Conservation (phyloP, 2,329 filamentous ascomycete genomes). For the Colletotrichum tanaceti region DNA sequence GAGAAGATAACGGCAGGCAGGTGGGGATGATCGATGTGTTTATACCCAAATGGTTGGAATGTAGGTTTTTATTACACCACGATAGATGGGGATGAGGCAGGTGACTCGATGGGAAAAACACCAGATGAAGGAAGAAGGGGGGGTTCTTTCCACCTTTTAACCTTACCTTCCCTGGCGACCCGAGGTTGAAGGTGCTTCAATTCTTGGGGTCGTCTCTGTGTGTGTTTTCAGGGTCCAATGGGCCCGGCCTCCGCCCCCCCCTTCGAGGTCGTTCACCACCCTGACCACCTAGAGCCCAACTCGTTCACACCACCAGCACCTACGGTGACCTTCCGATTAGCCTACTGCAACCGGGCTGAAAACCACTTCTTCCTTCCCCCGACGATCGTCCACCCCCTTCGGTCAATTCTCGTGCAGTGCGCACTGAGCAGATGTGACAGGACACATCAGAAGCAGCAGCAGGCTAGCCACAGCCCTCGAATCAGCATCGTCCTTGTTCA, state of each 20-base stretch:
- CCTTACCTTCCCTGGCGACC: not conserved
- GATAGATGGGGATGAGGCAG: not conserved
- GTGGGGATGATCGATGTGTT: not conserved
- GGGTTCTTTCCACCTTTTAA: slow-evolving; percentile 4
- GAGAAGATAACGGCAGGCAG: not conserved
- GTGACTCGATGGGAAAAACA: not conserved
- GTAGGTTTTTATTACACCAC: slow-evolving; percentile 13
- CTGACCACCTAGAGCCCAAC: not conserved
- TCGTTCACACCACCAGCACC: not conserved
- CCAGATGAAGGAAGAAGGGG: not conserved
- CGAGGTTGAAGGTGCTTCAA: not conserved
- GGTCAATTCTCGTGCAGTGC: no score
- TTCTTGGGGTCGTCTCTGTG: not conserved
- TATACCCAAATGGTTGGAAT: slow-evolving; percentile 4
- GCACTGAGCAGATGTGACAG: no score
- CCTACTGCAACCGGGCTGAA: not conserved
- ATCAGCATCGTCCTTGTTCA: no score
- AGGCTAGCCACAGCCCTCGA: no score
- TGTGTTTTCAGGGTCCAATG: slow-evolving; percentile 26
- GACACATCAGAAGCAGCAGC: no score
- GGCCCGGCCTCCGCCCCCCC: not conserved
- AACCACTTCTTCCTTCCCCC: no score
- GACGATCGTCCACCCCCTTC: no score
- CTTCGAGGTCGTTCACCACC: not conserved
- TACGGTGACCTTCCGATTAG: not conserved